Conservation (phyloP, 164 flowering plant species). For the Piper betle region DNA sequence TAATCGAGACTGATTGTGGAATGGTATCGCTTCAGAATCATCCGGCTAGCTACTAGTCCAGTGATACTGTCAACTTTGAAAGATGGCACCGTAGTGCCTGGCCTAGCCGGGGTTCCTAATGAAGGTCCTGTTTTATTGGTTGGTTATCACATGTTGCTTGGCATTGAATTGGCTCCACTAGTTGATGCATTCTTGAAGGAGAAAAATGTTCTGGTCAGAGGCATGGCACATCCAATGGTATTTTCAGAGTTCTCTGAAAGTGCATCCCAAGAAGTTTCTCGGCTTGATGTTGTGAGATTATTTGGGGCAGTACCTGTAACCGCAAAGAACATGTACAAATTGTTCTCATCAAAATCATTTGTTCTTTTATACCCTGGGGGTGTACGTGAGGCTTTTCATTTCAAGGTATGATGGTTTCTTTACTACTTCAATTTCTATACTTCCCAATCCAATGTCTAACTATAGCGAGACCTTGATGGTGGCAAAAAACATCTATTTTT, state of each 20-base stretch:
- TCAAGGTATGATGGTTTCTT: conserved; percentile 35
- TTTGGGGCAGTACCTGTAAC: conserved; percentile 81
- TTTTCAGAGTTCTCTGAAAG: conserved; percentile 18
- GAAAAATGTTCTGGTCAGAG: conserved; percentile 56
- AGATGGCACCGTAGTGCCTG: conserved; percentile 70
- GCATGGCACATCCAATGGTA: conserved; percentile 61
- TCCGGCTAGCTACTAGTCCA: conserved; percentile 31
- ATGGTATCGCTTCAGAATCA: conserved; percentile 14
- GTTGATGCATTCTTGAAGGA: conserved; percentile 47
- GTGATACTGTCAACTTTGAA: conserved; percentile 61
- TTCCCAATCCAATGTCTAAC: not conserved
- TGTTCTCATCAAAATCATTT: conserved; percentile 53
- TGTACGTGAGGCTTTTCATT: conserved; percentile 90
- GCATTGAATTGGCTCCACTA: conserved; percentile 44
- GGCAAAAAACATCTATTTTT: not conserved
- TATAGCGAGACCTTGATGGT: not conserved
- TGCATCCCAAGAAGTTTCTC: conserved; percentile 21
- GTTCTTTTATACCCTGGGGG: conserved; percentile 91
- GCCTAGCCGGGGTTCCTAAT: conserved; percentile 66
- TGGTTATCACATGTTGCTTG: conserved; percentile 85
- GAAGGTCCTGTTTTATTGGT: conserved; percentile 78
- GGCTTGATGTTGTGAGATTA: conserved; percentile 36
- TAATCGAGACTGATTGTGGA: not conserved
- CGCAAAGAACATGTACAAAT: conserved; percentile 50
- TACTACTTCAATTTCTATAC: not conserved